phyloP scores from a whole-genome alignment of 768 basidiomycete species.

The Suillus brevipes region DNA sequence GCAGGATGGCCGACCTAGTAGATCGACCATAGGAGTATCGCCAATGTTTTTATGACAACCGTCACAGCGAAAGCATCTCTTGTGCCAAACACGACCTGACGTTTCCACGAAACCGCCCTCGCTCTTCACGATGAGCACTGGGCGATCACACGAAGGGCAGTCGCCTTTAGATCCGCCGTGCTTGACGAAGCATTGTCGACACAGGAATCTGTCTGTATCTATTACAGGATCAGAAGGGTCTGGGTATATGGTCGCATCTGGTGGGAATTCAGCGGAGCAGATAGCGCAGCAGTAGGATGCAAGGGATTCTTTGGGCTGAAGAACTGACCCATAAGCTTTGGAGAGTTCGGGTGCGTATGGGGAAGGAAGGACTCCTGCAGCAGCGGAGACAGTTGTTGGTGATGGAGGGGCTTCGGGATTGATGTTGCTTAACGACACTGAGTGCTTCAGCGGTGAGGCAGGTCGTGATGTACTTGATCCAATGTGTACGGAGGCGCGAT shows the following conservation, averaged over 20 bases:
- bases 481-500: conserved; percentile 59
- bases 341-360: conserved; percentile 63
- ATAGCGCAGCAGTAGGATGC: conserved; percentile 65
- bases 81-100: conserved; percentile 75
- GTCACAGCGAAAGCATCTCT: conserved; percentile 74
- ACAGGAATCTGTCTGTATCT: conserved; percentile 58
- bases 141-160: conserved; percentile 65
- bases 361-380: conserved; percentile 62
- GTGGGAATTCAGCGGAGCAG: conserved; percentile 66
- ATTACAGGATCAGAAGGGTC: conserved; percentile 44
- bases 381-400: conserved; percentile 49
- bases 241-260: conserved; percentile 86
- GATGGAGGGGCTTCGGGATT: conserved; percentile 22
- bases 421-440: conserved; percentile 12
- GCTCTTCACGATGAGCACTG: conserved; percentile 71
- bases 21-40: conserved; percentile 75
- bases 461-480: conserved; percentile 53
- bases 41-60: conserved; percentile 75
- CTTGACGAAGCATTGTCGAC: conserved; percentile 66
- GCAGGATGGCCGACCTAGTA: conserved; percentile 80
- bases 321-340: conserved; percentile 82
- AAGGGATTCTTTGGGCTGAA: conserved; percentile 78
- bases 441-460: conserved; percentile 57
- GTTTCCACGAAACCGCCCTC: conserved; percentile 81
- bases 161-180: conserved; percentile 79